phyloP scores from a whole-genome alignment of 1,139 yeast genomes.

The Candida neerlandica region DNA sequence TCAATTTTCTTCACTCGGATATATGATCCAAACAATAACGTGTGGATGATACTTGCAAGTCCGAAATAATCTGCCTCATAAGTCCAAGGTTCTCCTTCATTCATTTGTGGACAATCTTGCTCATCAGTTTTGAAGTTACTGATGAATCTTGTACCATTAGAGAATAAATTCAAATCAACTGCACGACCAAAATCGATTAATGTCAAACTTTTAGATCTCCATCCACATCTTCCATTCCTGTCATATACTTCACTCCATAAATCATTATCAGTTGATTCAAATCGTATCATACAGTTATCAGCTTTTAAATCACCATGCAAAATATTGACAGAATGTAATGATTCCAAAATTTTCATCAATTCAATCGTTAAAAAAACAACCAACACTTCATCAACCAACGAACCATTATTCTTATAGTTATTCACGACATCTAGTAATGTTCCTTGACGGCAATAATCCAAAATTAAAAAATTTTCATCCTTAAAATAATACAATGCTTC shows the following conservation, averaged over 20 bases:
- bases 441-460: slow-evolving; percentile 75
- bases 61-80: slow-evolving; percentile 88
- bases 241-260: slow-evolving; percentile 29
- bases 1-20: slow-evolving; percentile 46
- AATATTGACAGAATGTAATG: slow-evolving; percentile 64
- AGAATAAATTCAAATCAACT: slow-evolving; percentile 66
- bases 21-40: slow-evolving; percentile 67
- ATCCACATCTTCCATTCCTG: slow-evolving; percentile 40
- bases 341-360: slow-evolving; percentile 59
- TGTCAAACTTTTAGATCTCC: slow-evolving; percentile 60
- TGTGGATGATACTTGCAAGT: slow-evolving; percentile 72
- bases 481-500: slow-evolving; percentile 56
- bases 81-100: slow-evolving; percentile 65
- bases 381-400: slow-evolving; percentile 59
- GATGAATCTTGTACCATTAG: slow-evolving; percentile 53
- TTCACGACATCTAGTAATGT: slow-evolving; percentile 77
- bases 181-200: slow-evolving; percentile 86
- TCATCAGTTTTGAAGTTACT: slow-evolving; percentile 66
- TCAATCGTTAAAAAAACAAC: slow-evolving; percentile 67
- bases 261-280: slow-evolving; percentile 29
- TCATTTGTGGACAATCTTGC: slow-evolving; percentile 80
- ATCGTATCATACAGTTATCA: slow-evolving; percentile 80
- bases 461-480: slow-evolving; percentile 75
- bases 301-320: slow-evolving; percentile 88
- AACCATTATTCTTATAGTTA: slow-evolving; percentile 31